Conservation (phyloP, 352 stramenopile genomes). For the Globisporangium spiculum region DNA sequence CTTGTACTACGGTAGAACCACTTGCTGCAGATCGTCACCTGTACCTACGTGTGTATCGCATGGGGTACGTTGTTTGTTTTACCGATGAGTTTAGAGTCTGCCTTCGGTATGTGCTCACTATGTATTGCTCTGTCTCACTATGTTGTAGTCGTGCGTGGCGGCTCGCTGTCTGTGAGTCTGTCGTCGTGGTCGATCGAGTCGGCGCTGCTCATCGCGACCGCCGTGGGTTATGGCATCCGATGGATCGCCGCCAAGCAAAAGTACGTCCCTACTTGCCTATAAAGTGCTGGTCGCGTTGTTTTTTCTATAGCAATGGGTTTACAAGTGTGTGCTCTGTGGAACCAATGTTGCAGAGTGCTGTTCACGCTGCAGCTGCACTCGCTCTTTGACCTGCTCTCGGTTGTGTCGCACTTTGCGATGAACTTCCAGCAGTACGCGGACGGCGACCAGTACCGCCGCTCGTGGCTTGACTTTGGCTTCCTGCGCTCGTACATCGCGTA, state of each 20-base stretch:
- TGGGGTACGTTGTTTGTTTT: slow-evolving; percentile 57
- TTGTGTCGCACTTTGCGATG: slow-evolving; percentile 81
- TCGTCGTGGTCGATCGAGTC: slow-evolving; percentile 85
- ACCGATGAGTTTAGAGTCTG: background rate
- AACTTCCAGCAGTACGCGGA: slow-evolving; percentile 69
- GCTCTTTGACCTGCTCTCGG: slow-evolving; percentile 77
- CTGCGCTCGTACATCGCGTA: slow-evolving; percentile 84
- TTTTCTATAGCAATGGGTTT: background rate
- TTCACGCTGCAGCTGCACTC: slow-evolving; percentile 65
- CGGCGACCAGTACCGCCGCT: slow-evolving; percentile 48
- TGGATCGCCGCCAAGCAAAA: slow-evolving; percentile 85
- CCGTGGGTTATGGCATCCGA: slow-evolving; percentile 65
- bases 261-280: slow-evolving; percentile 26
- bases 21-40: slow-evolving; percentile 75
- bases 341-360: slow-evolving; percentile 33
- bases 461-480: slow-evolving; percentile 87
- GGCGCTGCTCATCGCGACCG: slow-evolving; percentile 64
- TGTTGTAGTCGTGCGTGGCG: slow-evolving; percentile 63
- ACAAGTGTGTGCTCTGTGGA: background rate
- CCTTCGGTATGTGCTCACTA: background rate
- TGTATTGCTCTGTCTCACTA: background rate
- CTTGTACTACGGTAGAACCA: slow-evolving; percentile 31
- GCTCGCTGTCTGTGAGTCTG: slow-evolving; percentile 63
- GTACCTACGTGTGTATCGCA: slow-evolving; percentile 74
- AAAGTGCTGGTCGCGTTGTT: no score